phyloP scores from a whole-genome alignment of 2,329 filamentous ascomycete genomes.

The Cladosporium sp. region DNA sequence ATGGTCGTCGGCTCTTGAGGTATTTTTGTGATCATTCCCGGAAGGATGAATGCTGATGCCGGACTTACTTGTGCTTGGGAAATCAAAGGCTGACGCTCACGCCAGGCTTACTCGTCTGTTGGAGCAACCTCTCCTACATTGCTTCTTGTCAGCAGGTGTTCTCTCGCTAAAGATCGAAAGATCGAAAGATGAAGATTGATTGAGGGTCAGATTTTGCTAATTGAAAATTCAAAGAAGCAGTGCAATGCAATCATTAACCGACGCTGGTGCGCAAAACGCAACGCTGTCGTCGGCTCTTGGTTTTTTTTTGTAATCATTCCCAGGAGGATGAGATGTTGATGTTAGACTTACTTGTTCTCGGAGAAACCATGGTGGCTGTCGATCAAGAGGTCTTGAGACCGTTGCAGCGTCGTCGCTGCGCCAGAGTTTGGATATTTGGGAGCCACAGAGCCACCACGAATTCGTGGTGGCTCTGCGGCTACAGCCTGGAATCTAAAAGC shows the following conservation, averaged over 20 bases:
- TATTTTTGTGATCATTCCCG: not conserved
- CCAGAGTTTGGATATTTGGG: not conserved
- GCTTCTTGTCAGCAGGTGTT: not conserved
- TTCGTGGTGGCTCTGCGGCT: not conserved
- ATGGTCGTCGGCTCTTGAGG: not conserved
- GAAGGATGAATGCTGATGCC: not conserved
- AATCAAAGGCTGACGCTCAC: too few relatives aligned
- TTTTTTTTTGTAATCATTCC: not conserved
- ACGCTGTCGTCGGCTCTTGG: not conserved
- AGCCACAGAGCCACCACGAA: not conserved
- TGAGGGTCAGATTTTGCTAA: not conserved
- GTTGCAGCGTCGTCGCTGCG: not conserved
- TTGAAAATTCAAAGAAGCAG: not conserved
- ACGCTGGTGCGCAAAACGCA: not conserved
- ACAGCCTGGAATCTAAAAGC: not conserved
- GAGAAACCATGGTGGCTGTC: not conserved
- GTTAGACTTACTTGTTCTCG: not conserved
- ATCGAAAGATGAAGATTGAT: not conserved
- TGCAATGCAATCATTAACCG: not conserved
- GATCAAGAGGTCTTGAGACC: not conserved
- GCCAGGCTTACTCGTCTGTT: too few relatives aligned
- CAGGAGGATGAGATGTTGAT: not conserved
- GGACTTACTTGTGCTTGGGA: not conserved
- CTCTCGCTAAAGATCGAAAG: not conserved
- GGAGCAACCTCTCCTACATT: not conserved